Base-by-base conservation (phyloP, 768 basidiomycete genomes). In the Kwoniella mangroviensis region DNA sequence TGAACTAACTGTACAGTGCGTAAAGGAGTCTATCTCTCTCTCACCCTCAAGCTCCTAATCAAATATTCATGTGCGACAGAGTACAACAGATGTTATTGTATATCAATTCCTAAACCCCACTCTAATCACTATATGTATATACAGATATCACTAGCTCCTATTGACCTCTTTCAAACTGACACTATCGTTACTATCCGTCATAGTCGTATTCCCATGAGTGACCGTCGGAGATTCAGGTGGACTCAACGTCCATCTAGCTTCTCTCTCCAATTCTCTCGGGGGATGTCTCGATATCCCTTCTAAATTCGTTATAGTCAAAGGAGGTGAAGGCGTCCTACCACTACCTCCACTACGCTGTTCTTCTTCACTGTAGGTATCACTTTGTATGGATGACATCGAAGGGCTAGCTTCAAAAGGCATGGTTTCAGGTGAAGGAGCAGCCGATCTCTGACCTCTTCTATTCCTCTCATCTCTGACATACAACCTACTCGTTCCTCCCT, bases 191-290 rank as follows among this genome's bases (percentile, higher is more conserved):
- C 53, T 41, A 34, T 64, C 61, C 45, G 60, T 21, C 11, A n/a
- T 11, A 60, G 3, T 60, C 12, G 53, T 17, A 51, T 51, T 51
- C n/a, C 17, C 56, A 59, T 51, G 42, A 40, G 21, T 43, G 12
- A 69, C 57, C 6, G 49, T 58, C 3, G 68, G 68, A 22, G 68
- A 69, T 11, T 56, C 62, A 26, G 68, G 68, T 26, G 68, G 68
- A 58, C 62, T 63, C 21, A 69, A 49, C 19, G 68, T 69, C 62
- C 61, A 64, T 45, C 68, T 69, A 42, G 68, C 68, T 53, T 63
- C 54, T n/a, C 61, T 57, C 53, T 69, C 68, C 26, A 66, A 51
- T 1, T 51, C 67, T 11, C 61, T 59, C 21, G 58, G 58, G 17
- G 41, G 55, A 42, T 54, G 34, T 34, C 67, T 60, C 15, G 57